Evolutionary conservation across 108 stramenopile genomes (phyloP), one percentile per base, ranked within the genome.

Genomic region (Nannochloropsis gaditana): DNA sequence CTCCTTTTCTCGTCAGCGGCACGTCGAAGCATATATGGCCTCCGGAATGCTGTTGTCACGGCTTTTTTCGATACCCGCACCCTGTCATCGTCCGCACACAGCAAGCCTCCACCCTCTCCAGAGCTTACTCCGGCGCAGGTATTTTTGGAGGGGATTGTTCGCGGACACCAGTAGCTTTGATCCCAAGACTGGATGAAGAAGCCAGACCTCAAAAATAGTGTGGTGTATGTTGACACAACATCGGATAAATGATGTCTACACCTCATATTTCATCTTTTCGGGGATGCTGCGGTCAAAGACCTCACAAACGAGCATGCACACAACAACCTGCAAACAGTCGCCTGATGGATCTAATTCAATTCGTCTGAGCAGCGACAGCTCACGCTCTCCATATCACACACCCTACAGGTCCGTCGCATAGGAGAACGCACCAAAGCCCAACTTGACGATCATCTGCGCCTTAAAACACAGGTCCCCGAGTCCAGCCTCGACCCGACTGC

Each of bases 391-490:
- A 31, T 31, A 31, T 31, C 31, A 31, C 31, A 1, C 59, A 3
- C n/a, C 8, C 59, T n/a, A 73, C 73, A 88, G 87, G 83, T 89
- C 9, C 59, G 43, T 21, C 43, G 73, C n/a, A 82, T 89, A 9
- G 88, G 84, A 11, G 21, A 79, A 10, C 42, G 88, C 5, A 85
- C 88, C 21, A 85, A 89, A 45, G 79, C 85, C 85, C 82, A 86
- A 85, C 85, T 82, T 50, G 82, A 83, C 45, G 85, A 89, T 9
- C 89, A 89, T 81, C 79, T 89, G 9, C 47, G 59, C 21, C 89
- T 89, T 44, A 89, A 86, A 9, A 89, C 89, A 9, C 21, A 80
- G 9, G 83, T 89, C 43, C 89, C 89, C 15, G 83, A 83, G 43
- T 81, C 85, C 10, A 86, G 86, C 43, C 85, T 89, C 3, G 85